Base-by-base conservation (phyloP, 768 basidiomycete species). In the Tylopilus intermedius region DNA sequence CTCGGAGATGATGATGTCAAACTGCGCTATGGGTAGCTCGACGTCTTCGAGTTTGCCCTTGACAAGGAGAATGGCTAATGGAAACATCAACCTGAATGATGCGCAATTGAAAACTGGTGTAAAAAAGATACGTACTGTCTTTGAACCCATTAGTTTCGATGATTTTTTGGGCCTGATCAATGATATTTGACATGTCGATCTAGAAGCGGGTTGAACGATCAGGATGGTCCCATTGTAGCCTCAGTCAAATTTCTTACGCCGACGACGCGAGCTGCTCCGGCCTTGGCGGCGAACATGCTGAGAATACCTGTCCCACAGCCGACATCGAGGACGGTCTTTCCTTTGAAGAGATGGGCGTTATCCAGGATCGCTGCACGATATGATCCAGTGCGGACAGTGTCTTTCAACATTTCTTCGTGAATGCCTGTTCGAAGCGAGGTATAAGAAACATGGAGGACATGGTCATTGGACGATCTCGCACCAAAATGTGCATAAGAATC, bases 151-250 rank as follows among this genome's bases (percentile, higher is more conserved):
- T 99, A 14, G 90, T 89, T 62, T 93, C 87, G 59, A 98, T 84
- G 58, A 99, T 99, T 72, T 92, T 95, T 76, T 87, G 83, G 3
- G 96, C 96, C 75, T 98, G 95, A 75, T 98, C 96, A 71, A 98
- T 90, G 73, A 99, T 99, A 75, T 99, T 99, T 53, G 94, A 96
- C 96, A 99, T 99, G 75, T 99, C 96, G 72, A 99, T 94, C 91
- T 94, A 45, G 10, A 43, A 54, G 44, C 5, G 41, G 41, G 46
- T 42, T 45, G 22, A 18, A 60, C 51, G 47, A 61, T 58, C 47
- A 65, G 53, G n/a, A 44, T 6, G 41, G 21, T 37, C 41, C 18
- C 10, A 22, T 50, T 45, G 44, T 27, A 53, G 44, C 21, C 43
- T 59, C 21, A 29, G 45, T 47, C 47, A 42, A 40, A 45, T 48